Evolutionary conservation across 768 basidiomycete species (phyloP).

Genomic region (Boletales sp.): DNA sequence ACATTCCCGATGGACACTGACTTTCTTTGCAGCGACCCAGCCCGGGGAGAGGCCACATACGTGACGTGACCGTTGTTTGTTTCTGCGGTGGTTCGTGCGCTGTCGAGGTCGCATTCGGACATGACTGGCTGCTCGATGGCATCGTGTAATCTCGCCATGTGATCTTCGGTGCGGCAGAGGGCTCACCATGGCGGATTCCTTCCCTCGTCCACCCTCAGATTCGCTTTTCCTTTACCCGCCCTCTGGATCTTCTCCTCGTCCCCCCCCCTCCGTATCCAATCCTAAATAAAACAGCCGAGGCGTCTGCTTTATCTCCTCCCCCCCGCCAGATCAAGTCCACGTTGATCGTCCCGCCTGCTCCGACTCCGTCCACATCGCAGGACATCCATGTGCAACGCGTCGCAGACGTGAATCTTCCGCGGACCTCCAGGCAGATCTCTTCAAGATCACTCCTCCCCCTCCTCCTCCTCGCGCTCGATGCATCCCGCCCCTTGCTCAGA

Average conservation of each 20-base stretch:
- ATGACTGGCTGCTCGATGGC: no score
- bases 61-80: neutral
- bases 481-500: neutral
- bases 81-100: conserved; percentile 11
- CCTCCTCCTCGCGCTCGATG: conserved; percentile 20
- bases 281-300: conserved; percentile 15
- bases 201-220: no score
- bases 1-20: conserved; percentile 2
- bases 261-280: conserved; percentile 2
- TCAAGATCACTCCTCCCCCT: conserved; percentile 19
- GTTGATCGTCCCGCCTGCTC: conserved; percentile 24
- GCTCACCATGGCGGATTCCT: no score
- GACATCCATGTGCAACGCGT: conserved; percentile 29
- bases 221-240: no score
- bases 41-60: neutral
- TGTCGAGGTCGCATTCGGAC: neutral
- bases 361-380: conserved; percentile 30
- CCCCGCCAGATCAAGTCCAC: conserved; percentile 18
- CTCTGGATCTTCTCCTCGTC: no score
- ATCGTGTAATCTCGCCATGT: no score
- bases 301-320: conserved; percentile 11
- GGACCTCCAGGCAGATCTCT: conserved; percentile 27
- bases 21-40: neutral
- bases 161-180: no score
- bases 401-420: conserved; percentile 30